These are phyloP conservation scores for Fusarium lateritium DNA, from an alignment of 2,329 filamentous ascomycete species.

Conservation along the genomic window DNA sequence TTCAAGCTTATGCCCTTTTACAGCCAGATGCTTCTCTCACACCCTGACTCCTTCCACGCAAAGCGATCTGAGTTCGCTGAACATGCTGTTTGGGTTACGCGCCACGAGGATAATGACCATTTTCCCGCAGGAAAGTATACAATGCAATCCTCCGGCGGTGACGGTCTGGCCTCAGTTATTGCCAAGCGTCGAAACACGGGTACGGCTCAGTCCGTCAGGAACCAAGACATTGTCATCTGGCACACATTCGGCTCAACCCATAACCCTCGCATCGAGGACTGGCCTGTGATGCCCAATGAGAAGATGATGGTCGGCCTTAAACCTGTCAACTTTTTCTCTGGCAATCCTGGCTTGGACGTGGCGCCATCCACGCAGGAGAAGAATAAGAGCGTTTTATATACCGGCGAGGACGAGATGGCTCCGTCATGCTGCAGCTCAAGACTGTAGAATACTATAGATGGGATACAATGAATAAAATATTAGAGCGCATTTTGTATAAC, in stretches of 20 bases:
- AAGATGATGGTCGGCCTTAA: constrained; percentile 65
- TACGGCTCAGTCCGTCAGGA: constrained; percentile 56
- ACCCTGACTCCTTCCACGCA: constrained; percentile 57
- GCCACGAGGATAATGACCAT: constrained; percentile 59
- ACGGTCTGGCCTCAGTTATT: constrained; percentile 55
- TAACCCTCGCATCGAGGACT: constrained; percentile 75
- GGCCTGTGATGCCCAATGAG: constrained; percentile 78
- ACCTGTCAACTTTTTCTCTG: constrained; percentile 68
- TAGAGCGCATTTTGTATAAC: background rate
- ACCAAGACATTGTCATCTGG: constrained; percentile 71
- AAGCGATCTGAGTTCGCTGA: constrained; percentile 60
- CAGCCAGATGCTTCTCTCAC: constrained; percentile 63
- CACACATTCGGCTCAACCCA: constrained; percentile 74
- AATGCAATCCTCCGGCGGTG: constrained; percentile 63
- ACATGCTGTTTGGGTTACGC: constrained; percentile 63
- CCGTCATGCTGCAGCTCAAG: background rate
- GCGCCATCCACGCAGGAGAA: constrained; percentile 56
- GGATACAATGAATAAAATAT: too few relatives aligned
- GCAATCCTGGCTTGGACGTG: constrained; percentile 67
- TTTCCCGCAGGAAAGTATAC: constrained; percentile 61
- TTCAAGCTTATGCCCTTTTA: constrained; percentile 62
- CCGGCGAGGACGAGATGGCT: background rate
- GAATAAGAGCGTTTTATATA: constrained; percentile 53
- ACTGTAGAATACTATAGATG: background rate
- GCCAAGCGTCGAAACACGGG: constrained; percentile 44